phyloP scores from a whole-genome alignment of 306 rosid genomes.

The Cucumis cinereus region DNA sequence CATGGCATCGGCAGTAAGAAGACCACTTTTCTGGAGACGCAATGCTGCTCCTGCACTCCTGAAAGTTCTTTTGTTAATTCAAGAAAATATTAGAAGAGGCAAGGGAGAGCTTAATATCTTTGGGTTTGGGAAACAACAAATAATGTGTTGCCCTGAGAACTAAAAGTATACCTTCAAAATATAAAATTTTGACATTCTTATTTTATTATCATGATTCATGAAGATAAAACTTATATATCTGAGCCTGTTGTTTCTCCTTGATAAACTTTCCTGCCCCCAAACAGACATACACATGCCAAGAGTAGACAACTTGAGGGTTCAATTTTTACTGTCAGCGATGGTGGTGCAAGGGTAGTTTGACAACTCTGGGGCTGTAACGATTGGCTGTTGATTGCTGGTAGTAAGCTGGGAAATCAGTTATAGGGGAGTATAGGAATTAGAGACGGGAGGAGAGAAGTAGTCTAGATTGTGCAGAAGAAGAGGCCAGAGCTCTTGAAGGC shows the following conservation, averaged over 20 bases:
- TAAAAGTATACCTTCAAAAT: background rate
- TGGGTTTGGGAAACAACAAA: background rate
- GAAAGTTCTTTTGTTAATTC: constrained; percentile 15
- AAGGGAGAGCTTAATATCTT: background rate
- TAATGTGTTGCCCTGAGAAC: background rate
- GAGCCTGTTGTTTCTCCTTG: background rate
- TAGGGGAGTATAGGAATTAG: background rate
- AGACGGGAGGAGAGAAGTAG: background rate
- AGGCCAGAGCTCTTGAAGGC: background rate
- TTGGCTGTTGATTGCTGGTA: background rate
- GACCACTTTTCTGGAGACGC: constrained; percentile 53
- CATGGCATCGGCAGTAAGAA: constrained; percentile 66
- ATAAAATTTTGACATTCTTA: background rate
- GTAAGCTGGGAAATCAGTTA: background rate
- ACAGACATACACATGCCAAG: background rate
- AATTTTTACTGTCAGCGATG: background rate
- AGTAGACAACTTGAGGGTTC: background rate
- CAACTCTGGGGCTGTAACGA: background rate
- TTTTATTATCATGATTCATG: background rate
- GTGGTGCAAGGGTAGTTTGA: background rate
- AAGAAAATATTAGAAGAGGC: constrained; percentile 8
- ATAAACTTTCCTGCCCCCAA: background rate
- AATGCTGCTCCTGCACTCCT: constrained; percentile 66
- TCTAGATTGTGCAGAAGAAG: background rate
- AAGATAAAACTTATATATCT: background rate